Evolutionary conservation across 768 basidiomycete genomes (phyloP).

Genomic region (Russula brevipes): DNA sequence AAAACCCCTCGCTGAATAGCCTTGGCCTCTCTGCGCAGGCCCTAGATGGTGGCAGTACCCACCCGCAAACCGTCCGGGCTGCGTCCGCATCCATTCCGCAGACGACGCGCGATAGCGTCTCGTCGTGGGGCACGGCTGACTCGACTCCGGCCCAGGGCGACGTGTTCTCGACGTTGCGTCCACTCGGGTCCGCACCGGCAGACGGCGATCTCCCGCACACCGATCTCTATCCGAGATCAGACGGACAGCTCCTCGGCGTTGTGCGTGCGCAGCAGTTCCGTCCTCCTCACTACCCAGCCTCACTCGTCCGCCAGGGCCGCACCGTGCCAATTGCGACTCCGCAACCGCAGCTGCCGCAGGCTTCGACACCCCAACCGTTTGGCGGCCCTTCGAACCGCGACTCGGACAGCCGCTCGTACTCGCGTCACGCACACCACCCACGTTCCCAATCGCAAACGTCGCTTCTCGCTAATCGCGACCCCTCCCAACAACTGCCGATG

Average conservation of each 20-base stretch:
- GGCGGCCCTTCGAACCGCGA: not conserved
- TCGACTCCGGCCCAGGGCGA: not conserved
- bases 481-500: not conserved
- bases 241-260: slow-evolving; percentile 22
- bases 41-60: not conserved
- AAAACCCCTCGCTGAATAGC: slow-evolving; percentile 18
- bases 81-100: not conserved
- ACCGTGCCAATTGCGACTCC: slow-evolving; percentile 11
- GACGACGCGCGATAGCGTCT: slow-evolving; percentile 14
- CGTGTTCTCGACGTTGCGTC: slow-evolving; percentile 12
- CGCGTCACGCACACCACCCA: not conserved
- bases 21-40: slow-evolving; percentile 19
- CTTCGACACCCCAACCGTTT: not conserved
- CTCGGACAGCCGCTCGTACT: slow-evolving; percentile 7
- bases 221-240: slow-evolving; percentile 6
- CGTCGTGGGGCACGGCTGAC: slow-evolving; percentile 18
- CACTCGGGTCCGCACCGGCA: slow-evolving; percentile 3
- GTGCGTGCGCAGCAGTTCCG: not conserved
- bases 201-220: not conserved
- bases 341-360: slow-evolving; percentile 10
- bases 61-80: not conserved
- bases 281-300: not conserved
- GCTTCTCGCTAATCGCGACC: not conserved
- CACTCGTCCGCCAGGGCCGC: slow-evolving; percentile 10
- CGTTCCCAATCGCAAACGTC: slow-evolving; percentile 16